Evolutionary conservation across 129 eudicot species (phyloP).

Genomic region (Erigeron canadensis): DNA sequence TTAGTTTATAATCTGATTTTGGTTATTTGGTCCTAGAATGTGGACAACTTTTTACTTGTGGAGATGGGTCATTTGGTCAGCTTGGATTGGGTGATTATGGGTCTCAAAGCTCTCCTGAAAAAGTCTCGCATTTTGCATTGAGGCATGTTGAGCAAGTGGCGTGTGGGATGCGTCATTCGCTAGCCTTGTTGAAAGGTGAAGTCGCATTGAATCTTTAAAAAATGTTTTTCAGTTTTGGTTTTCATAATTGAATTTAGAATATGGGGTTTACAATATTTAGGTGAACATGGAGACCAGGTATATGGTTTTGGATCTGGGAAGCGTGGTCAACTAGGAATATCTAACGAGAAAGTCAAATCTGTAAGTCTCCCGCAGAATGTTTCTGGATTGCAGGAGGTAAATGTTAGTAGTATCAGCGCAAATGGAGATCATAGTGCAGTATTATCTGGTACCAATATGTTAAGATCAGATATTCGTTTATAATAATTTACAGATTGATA

Average conservation of each 20-base stretch:
- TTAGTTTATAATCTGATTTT: background rate
- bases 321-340: constrained; percentile 68
- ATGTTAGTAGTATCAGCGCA: constrained; percentile 48
- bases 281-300: constrained; percentile 45
- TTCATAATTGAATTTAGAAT: constrained; percentile 6
- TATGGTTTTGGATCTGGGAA: constrained; percentile 92
- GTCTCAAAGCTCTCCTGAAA: constrained; percentile 46
- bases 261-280: constrained; percentile 24
- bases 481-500: background rate
- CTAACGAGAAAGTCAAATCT: constrained; percentile 47
- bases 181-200: constrained; percentile 72
- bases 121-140: constrained; percentile 48
- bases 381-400: constrained; percentile 48
- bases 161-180: constrained; percentile 92
- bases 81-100: constrained; percentile 79
- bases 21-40: constrained; percentile 38
- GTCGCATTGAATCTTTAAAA: background rate
- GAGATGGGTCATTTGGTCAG: constrained; percentile 96
- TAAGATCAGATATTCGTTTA: background rate
- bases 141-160: constrained; percentile 66
- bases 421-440: constrained; percentile 97
- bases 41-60: constrained; percentile 84
- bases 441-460: constrained; percentile 58
- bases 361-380: constrained; percentile 52
- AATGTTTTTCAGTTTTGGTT: background rate